A percentile compares a stretch with the other conserved stretches of the same genome.
phyloP scores from a whole-genome alignment of 2,329 filamentous ascomycete species.

The Zymoseptoria passerinii region DNA sequence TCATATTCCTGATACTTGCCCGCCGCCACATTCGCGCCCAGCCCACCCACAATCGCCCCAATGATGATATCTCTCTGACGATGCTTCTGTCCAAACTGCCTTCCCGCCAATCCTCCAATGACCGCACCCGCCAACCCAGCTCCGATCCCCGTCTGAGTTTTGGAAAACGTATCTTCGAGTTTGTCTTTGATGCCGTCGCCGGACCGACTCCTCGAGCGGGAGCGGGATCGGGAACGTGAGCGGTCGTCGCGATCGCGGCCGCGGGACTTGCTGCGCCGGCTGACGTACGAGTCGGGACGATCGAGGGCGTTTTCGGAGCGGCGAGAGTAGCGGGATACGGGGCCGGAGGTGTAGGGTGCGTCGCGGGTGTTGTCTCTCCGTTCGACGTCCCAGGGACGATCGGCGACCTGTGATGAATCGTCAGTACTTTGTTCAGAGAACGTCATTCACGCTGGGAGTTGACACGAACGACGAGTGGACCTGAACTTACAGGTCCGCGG shows the following conservation, averaged over 20 bases:
- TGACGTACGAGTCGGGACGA: slow-evolving; percentile 12
- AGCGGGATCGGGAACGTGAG: slow-evolving; percentile 12
- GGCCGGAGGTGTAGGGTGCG: slow-evolving; percentile 18
- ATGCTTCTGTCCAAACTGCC: slow-evolving; percentile 26
- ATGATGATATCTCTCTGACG: slow-evolving; percentile 28
- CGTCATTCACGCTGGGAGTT: slow-evolving; percentile 4
- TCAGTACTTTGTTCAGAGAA: slow-evolving; percentile 9
- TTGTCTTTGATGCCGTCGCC: slow-evolving; percentile 20
- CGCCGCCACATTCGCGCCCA: slow-evolving; percentile 28
- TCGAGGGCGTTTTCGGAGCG: slow-evolving; percentile 23
- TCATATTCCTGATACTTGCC: slow-evolving; percentile 26
- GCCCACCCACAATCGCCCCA: slow-evolving; percentile 28
- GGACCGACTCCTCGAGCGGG: slow-evolving; percentile 20
- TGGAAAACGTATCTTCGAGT: slow-evolving; percentile 29
- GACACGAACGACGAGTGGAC: slow-evolving; percentile 22
- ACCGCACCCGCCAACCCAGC: slow-evolving; percentile 29
- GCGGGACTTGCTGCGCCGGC: slow-evolving; percentile 9
- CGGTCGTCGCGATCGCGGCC: slow-evolving; percentile 16
- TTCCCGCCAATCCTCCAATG: slow-evolving; percentile 27
- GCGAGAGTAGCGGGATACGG: slow-evolving; percentile 21
- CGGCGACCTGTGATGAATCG: slow-evolving; percentile 14
- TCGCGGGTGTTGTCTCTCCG: slow-evolving; percentile 12
- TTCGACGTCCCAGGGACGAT: slow-evolving; percentile 15
- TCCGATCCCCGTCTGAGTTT: slow-evolving; percentile 24
- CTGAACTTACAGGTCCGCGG: slow-evolving; percentile 26